A percentile compares a stretch with the other conserved stretches of the same genome.
Conservation (phyloP, 1,284 basidiomycete species). For the Tylopilus sp. region DNA sequence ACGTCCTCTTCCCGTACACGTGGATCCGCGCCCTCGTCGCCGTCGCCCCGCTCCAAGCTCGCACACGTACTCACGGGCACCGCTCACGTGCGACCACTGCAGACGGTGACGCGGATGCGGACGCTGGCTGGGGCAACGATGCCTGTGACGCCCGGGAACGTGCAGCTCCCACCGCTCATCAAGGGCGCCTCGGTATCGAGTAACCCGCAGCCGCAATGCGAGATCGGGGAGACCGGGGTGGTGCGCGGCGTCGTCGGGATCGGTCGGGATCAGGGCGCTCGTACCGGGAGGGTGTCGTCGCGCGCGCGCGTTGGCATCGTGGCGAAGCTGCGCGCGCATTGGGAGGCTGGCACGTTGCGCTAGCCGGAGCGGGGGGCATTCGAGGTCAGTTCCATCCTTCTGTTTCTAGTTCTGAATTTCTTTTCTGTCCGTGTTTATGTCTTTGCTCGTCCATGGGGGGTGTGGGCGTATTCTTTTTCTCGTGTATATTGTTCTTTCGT, state of each 20-base stretch:
- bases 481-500: too few species aligned
- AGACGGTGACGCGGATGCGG: background rate
- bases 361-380: background rate
- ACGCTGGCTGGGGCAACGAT: too few species aligned
- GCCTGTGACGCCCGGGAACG: too few species aligned
- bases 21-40: slow-evolving; percentile 5
- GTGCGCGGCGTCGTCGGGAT: background rate
- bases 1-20: too few species aligned
- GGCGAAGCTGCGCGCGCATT: slow-evolving; percentile 20
- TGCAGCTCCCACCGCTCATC: too few species aligned
- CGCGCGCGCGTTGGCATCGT: slow-evolving; percentile 16
- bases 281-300: background rate
- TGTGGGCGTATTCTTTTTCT: too few species aligned
- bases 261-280: background rate
- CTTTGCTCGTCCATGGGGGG: too few species aligned
- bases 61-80: slow-evolving; percentile 13
- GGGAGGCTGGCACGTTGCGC: slow-evolving; percentile 10
- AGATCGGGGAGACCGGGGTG: slow-evolving; percentile 7
- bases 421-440: too few species aligned
- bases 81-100: background rate
- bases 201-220: slow-evolving; percentile 1
- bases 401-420: too few species aligned
- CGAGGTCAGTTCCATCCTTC: too few species aligned
- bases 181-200: slow-evolving; percentile 4
- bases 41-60: slow-evolving; percentile 22